Percentiles rank a stretch among this genome's conserved stretches.
These are phyloP conservation scores for Arthroderma uncinatum DNA, from an alignment of 2,329 filamentous ascomycete species.

Conservation along the genomic window DNA sequence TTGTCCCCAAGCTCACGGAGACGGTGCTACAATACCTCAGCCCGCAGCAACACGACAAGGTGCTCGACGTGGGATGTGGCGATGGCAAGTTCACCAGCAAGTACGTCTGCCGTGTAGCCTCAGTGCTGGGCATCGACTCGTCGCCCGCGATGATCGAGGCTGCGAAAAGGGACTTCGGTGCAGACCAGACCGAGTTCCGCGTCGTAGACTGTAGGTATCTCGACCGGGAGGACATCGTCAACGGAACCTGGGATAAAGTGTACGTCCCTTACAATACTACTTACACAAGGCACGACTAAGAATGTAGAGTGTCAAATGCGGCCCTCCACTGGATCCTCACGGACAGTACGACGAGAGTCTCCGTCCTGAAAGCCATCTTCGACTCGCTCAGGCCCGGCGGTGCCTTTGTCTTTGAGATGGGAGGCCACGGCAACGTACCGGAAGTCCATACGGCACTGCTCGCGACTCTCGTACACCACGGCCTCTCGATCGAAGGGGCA, in stretches of 20 bases:
- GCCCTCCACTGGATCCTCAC: slow-evolving; percentile 58
- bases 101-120: slow-evolving; percentile 40
- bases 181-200: slow-evolving; percentile 20
- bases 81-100: slow-evolving; percentile 51
- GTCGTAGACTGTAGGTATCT: slow-evolving; percentile 29
- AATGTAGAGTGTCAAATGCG: slow-evolving; percentile 46
- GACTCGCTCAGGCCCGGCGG: slow-evolving; percentile 46
- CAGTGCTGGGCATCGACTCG: slow-evolving; percentile 49
- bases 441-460: slow-evolving; percentile 52
- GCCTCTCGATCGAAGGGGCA: slow-evolving; percentile 42
- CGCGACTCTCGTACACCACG: slow-evolving; percentile 40
- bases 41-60: slow-evolving; percentile 45
- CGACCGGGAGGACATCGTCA: slow-evolving; percentile 18
- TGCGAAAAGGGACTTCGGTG: slow-evolving; percentile 34
- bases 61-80: slow-evolving; percentile 55
- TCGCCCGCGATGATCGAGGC: slow-evolving; percentile 49
- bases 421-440: slow-evolving; percentile 56
- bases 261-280: slow-evolving; percentile 23
- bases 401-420: slow-evolving; percentile 58
- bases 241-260: slow-evolving; percentile 40
- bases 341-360: slow-evolving; percentile 31
- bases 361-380: slow-evolving; percentile 45
- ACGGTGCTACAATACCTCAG: slow-evolving; percentile 51
- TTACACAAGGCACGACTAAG: not conserved
- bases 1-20: slow-evolving; percentile 51